phyloP scores from a whole-genome alignment of 2,329 filamentous ascomycete genomes.

The Didymosphaeria variabile region DNA sequence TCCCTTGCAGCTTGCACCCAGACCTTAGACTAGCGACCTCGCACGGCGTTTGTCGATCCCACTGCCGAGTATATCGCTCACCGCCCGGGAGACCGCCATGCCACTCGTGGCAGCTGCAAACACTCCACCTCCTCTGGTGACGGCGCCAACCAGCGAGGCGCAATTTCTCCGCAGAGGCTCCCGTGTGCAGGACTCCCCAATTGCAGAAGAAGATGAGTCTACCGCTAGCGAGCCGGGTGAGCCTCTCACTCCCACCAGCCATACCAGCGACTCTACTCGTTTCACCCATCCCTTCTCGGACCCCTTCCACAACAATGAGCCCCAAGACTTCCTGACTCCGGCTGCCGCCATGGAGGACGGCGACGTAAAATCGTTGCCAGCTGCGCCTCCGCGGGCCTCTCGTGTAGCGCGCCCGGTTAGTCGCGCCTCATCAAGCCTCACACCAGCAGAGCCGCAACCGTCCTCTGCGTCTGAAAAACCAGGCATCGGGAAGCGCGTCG shows the following conservation, averaged over 20 bases:
- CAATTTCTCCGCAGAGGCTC: constrained; percentile 38
- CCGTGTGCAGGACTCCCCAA: constrained; percentile 38
- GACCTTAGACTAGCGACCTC: constrained; percentile 12
- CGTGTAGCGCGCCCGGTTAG: constrained; percentile 19
- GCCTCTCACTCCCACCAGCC: constrained; percentile 50
- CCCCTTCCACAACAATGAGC: constrained; percentile 41
- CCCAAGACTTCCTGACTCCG: constrained; percentile 27
- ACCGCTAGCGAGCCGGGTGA: constrained; percentile 51
- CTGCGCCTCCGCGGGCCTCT: constrained; percentile 16
- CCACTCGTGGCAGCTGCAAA: constrained; percentile 25
- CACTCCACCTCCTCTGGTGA: constrained; percentile 27
- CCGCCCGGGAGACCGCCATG: constrained; percentile 31
- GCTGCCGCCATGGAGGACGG: constrained; percentile 5
- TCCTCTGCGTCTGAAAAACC: constrained; percentile 36
- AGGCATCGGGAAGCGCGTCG: constrained; percentile 42
- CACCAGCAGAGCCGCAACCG: constrained; percentile 20
- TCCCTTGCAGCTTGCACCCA: constrained; percentile 7
- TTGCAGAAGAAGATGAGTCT: constrained; percentile 52
- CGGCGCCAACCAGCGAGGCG: constrained; percentile 31
- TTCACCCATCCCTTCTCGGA: constrained; percentile 43
- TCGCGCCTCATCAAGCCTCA: constrained; percentile 20
- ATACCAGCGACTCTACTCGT: constrained; percentile 41
- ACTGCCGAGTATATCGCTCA: constrained; percentile 17
- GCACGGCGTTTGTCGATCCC: constrained; percentile 20
- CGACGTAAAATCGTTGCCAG: constrained; percentile 1